Evolutionary conservation across 2,329 filamentous ascomycete species (phyloP), one percentile per base, ranked within the genome.

Genomic region (Cladosporium sp.): DNA sequence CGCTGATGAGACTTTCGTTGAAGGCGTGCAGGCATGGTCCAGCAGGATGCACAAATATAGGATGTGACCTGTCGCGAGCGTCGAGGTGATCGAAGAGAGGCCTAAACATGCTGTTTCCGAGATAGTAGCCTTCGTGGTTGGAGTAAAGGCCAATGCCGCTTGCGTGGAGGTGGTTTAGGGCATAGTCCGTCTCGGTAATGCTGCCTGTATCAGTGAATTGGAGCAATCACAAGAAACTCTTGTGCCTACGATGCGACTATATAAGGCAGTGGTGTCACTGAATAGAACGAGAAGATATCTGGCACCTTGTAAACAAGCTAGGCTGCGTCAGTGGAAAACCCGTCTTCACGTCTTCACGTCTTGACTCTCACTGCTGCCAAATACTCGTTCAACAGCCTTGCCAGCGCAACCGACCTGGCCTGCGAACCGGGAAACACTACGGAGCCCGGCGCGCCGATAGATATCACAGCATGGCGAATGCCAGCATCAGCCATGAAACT

Each of bases 31-130:
- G 24, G n/a, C 76, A 78, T 0, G 74, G 75, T 24, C 66, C 76
- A 1, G 78, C 80, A 0, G 78, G 79, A 55, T 83, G 80, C 32
- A 81, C 74, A 61, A 83, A 82, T 1, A 80, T 72, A 1, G 71
- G 76, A 0, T 75, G 15, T 4, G 32, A 64, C 35, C 54, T 44
- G 3, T 74, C 70, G 3, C 76, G 64, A 3, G 67, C 61, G 50
- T 81, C 74, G 22, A 83, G 62, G 28, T 71, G 73, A 1, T 73
- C 68, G 56, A 78, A 81, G 10, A 82, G 68, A 0, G 68, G 65
- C 17, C 73, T 72, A 13, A 82, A 71, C 1, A 58, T 62, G 0
- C 67, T 58, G 56, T 78, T 74, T 10, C 80, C 80, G 1, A 81
- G 64, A 62, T 82, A 83, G 13, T 73, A 61, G 7, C 79, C 80